A percentile compares a stretch with the other conserved stretches of the same genome.
Conservation (phyloP, 371 early-diverging fungal species). For the Catenaria anguillulae region DNA sequence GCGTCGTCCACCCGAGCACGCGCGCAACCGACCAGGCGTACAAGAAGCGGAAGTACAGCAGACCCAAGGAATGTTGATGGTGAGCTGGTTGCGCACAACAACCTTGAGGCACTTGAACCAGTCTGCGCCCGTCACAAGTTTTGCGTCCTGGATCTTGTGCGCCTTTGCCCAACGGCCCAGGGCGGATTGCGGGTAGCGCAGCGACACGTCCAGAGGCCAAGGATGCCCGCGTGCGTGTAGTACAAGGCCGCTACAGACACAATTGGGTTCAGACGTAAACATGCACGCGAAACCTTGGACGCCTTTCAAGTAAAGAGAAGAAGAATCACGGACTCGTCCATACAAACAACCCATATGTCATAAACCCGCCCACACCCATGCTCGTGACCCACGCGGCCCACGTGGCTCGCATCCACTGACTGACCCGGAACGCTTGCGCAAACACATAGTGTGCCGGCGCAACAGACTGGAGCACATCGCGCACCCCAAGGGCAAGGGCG, state of each 20-base stretch:
- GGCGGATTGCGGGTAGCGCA: constrained; percentile 15
- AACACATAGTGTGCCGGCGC: neutral
- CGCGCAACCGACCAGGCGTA: neutral
- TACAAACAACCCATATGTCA: neutral
- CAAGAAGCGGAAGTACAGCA: neutral
- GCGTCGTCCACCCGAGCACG: constrained; percentile 11
- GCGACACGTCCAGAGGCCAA: constrained; percentile 20
- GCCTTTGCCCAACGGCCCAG: constrained; percentile 8
- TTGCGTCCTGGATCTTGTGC: constrained; percentile 23
- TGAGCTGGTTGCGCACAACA: constrained; percentile 20
- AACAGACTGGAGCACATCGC: neutral
- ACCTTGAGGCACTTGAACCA: constrained; percentile 17
- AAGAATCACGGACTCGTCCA: neutral
- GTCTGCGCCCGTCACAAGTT: constrained; percentile 16
- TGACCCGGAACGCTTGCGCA: neutral
- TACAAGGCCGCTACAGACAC: neutral
- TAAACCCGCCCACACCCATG: neutral
- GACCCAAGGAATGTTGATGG: constrained; percentile 17
- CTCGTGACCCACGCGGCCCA: neutral
- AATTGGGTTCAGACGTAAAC: neutral
- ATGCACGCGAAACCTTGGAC: neutral
- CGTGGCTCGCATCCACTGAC: neutral
- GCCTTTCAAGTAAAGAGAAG: neutral
- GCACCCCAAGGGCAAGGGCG: neutral
- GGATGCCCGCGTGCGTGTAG: constrained; percentile 19